Evolutionary conservation across 2,329 filamentous ascomycete genomes (phyloP), one percentile per base, ranked within the genome.

Genomic region (Neofusicoccum ribis): DNA sequence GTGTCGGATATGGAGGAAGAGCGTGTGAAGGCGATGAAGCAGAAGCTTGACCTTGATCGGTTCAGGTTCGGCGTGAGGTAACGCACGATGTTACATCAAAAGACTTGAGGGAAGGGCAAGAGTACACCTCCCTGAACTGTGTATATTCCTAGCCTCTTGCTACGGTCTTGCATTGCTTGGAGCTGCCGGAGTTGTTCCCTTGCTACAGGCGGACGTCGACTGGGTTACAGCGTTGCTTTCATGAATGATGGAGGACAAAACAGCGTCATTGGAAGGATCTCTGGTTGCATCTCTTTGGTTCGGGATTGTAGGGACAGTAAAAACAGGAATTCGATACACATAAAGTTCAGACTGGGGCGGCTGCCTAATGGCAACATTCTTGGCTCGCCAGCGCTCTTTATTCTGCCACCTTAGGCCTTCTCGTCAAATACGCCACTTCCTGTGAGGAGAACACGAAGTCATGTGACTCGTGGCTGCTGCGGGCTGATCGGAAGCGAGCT

Each of bases 11-110:
- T n/a, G 7, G 51, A 64, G 15, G 51, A 56, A 7, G 61, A 47
- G 8, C 47, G 41, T 17, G 17, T 34, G 4, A 31, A 41, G n/a
- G 36, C 44, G 7, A 47, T 41, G 43, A 50, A 37, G 9, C 41
- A 41, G 43, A 59, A 59, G 51, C 31, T 64, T 3, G 12, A 64
- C 3, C 52, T 64, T 9, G 63, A 46, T 8, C 51, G 63, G 20
- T 64, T 64, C 44, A 47, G 51, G 34, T 59, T 64, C 8, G 63
- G 43, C 11, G 56, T 37, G 14, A 59, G 15, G n/a, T 60, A 14
- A 60, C 11, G n/a, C 27, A 46, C 14, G 31, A 44, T 23, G 39
- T 9, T 17, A 14, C 9, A 14, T 6, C 3, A 11, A 15, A 39
- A 34, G 23, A 39, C 23, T 17, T 12, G 5, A 15, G 7, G 15